Conservation (phyloP, 306 rosid species). For the Quercus variabilis region DNA sequence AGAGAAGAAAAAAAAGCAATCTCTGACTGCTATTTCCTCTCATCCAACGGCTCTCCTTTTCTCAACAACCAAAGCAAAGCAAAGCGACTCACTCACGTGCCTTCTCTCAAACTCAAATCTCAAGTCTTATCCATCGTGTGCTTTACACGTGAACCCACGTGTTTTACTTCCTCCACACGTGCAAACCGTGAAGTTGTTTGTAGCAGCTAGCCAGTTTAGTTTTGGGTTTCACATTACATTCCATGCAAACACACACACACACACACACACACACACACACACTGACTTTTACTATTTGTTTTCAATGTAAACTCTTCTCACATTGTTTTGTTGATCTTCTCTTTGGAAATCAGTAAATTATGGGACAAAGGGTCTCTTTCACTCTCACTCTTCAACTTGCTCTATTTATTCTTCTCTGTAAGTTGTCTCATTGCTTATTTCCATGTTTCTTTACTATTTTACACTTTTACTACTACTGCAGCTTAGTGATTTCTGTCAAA, state of each 20-base stretch:
- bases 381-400: constrained; percentile 25
- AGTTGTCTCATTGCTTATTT: constrained; percentile 17
- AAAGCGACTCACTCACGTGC: constrained; percentile 30
- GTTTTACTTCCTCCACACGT: constrained; percentile 17
- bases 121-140: constrained; percentile 18
- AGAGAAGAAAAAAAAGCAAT: too few relatives aligned
- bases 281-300: background rate
- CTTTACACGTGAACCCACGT: constrained; percentile 34
- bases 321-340: constrained; percentile 13
- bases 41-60: background rate
- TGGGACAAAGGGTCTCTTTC: constrained; percentile 29
- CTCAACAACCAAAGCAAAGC: background rate
- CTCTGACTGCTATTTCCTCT: background rate
- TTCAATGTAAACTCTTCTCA: background rate
- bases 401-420: constrained; percentile 33
- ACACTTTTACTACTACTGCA: background rate
- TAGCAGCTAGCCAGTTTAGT: too few relatives aligned
- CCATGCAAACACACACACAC: too few relatives aligned
- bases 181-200: constrained; percentile 1
- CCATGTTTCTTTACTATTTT: background rate
- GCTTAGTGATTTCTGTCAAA: background rate
- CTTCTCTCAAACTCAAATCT: background rate
- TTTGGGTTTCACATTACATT: background rate
- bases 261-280: too few relatives aligned
- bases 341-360: constrained; percentile 11